Conservation (phyloP, 495 filamentous ascomycete species). For the Hyaloscypha finlandica region DNA sequence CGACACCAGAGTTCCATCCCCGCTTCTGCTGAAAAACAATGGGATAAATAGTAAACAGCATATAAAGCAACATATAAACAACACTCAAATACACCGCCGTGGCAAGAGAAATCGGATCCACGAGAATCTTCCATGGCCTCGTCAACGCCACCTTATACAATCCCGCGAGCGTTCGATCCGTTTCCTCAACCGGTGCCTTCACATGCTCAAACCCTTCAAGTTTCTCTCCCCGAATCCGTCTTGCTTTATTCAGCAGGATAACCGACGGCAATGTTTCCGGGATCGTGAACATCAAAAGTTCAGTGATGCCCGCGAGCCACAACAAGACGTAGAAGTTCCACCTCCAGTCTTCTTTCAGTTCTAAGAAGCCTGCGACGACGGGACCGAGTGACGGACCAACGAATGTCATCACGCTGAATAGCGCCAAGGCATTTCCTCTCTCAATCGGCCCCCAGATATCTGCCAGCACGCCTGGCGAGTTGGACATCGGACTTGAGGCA, state of each 20-base stretch:
- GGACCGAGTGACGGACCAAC: constrained; percentile 64
- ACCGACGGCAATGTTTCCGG: constrained; percentile 81
- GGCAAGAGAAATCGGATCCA: constrained; percentile 48
- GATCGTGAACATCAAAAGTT: constrained; percentile 61
- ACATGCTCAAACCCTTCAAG: constrained; percentile 60
- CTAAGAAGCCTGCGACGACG: constrained; percentile 44
- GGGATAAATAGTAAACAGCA: constrained; percentile 57
- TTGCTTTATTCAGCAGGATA: constrained; percentile 75
- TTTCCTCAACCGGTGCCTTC: constrained; percentile 41
- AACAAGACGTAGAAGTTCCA: constrained; percentile 70
- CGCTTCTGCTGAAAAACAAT: constrained; percentile 56
- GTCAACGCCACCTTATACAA: constrained; percentile 54
- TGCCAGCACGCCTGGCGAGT: constrained; percentile 73
- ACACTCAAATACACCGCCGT: constrained; percentile 53
- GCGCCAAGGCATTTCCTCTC: constrained; percentile 63
- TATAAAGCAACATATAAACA: constrained; percentile 59
- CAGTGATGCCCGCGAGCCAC: constrained; percentile 60
- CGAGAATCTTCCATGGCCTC: constrained; percentile 41
- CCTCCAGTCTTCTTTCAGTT: constrained; percentile 57
- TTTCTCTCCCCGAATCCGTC: constrained; percentile 61
- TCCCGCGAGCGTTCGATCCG: constrained; percentile 43
- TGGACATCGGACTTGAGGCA: constrained; percentile 71
- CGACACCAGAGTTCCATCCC: constrained; percentile 52
- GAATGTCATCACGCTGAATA: constrained; percentile 72
- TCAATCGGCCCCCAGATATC: constrained; percentile 71